Evolutionary conservation across 2,329 filamentous ascomycete genomes (phyloP), one percentile per base, ranked within the genome.

Genomic region (Dothiorella sarmentorum): DNA sequence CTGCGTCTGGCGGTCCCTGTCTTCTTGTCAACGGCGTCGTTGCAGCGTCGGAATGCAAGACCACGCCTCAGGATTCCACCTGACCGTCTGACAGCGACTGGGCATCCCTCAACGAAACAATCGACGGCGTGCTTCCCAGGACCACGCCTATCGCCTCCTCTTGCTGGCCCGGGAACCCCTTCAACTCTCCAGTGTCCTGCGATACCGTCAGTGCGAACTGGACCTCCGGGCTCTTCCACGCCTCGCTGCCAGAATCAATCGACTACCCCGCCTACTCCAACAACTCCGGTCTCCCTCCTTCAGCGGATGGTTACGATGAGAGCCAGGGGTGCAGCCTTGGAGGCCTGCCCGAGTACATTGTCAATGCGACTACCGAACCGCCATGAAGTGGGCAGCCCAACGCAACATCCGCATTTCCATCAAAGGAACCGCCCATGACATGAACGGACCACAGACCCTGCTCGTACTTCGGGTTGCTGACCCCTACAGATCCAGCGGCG

Each of bases 41-140:
- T 10, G 45, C 18, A 7, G 45, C 45, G 17, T 18, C 18, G 11
- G 18, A 42, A 3, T 83, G 80, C 69, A 83, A 81, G 66, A 71
- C 77, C 1, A 77, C 75, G 38, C 80, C 79, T 2, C 74, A 72
- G 20, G 74, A 75, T 15, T 18, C 67, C 10, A 65, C 66, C 42
- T 84, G 82, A 82, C 82, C 82, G 0, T 75, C 75, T 0, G 61
- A 73, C 13, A 63, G 69, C 1, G 68, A 68, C 15, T 85, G 82
- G 82, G 60, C 64, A 7, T 63, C 63, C 10, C 73, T 85, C 57
- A 81, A 83, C 67, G 64, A 69, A 11, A 74, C 76, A 3, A 66
- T 78, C 22, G 69, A 67, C 10, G 78, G 79, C 4, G 68, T 68
- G 24, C 72, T 82, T 17, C 64, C 82, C 56, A n/a, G 29, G 17